phyloP scores from a whole-genome alignment of 257 asterid genomes.

The Penstemon newberryi region DNA sequence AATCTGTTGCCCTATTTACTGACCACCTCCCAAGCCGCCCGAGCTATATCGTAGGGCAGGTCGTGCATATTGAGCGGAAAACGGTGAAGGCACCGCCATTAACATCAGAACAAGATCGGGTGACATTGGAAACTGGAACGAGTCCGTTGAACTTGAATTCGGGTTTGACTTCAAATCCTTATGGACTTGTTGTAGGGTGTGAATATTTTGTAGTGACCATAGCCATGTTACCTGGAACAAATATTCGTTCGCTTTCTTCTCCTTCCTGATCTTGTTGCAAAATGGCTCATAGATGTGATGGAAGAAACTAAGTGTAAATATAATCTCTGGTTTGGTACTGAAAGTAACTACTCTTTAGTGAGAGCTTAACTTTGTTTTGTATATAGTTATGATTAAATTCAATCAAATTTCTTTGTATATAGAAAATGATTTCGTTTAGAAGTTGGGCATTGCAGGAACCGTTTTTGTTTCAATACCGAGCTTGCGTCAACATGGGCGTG shows the following conservation, averaged over 20 bases:
- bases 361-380: constrained; percentile 32
- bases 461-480: too few species aligned
- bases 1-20: constrained; percentile 80
- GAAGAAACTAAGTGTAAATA: constrained; percentile 70
- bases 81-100: constrained; percentile 48
- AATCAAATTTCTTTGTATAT: constrained; percentile 49
- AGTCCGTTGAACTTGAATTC: constrained; percentile 39
- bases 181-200: constrained; percentile 74
- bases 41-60: constrained; percentile 75
- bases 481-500: too few species aligned
- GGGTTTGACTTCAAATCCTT: constrained; percentile 39
- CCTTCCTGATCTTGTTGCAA: constrained; percentile 87
- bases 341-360: constrained; percentile 32
- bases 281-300: constrained; percentile 74
- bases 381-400: constrained; percentile 44
- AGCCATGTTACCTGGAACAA: constrained; percentile 87
- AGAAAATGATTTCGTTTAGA: constrained; percentile 19
- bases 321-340: constrained; percentile 22
- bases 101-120: constrained; percentile 43
- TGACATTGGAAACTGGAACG: constrained; percentile 50
- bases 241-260: constrained; percentile 62
- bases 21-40: constrained; percentile 77
- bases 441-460: too few species aligned
- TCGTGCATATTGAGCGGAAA: constrained; percentile 85
- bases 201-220: constrained; percentile 88